Conservation (phyloP, 2,329 filamentous ascomycete species). For the Hysterium pulicare region DNA sequence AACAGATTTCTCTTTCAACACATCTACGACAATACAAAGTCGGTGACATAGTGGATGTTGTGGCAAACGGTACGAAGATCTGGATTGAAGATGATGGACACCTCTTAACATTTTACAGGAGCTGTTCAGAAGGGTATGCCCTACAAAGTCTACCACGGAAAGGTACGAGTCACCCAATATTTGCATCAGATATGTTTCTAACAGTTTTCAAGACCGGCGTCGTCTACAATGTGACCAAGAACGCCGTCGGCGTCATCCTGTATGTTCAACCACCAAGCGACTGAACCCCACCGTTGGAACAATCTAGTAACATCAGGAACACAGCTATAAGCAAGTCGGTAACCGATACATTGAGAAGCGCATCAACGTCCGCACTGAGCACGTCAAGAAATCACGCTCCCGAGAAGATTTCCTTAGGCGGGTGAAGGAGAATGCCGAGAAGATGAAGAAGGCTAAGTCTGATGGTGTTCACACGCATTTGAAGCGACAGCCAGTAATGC, state of each 20-base stretch:
- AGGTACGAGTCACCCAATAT: constrained; percentile 67
- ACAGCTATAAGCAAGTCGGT: constrained; percentile 88
- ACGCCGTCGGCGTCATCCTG: constrained; percentile 95
- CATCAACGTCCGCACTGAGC: constrained; percentile 98
- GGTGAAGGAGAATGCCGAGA: constrained; percentile 92
- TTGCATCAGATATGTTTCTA: no score
- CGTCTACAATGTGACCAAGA: constrained; percentile 99
- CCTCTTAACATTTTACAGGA: constrained; percentile 30
- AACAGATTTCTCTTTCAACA: constrained; percentile 75
- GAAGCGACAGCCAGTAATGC: constrained; percentile 82
- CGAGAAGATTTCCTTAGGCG: constrained; percentile 94
- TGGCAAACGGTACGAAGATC: constrained; percentile 88
- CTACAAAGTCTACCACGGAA: constrained; percentile 99
- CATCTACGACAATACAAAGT: constrained; percentile 96
- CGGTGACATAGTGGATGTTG: constrained; percentile 98
- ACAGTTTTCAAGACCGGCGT: constrained; percentile 56
- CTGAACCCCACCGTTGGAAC: constrained; percentile 7
- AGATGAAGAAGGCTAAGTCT: constrained; percentile 89
- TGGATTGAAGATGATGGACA: no score
- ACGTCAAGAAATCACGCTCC: constrained; percentile 90
- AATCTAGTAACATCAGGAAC: constrained; percentile 17
- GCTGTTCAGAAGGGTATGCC: constrained; percentile 66
- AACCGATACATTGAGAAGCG: constrained; percentile 99
- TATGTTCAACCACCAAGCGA: constrained; percentile 13
- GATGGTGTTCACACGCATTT: constrained; percentile 83